Percentiles rank a stretch among this genome's conserved stretches.
Evolutionary conservation across 1,284 basidiomycete species (phyloP).

Genomic region (Bjerkandera adusta): DNA sequence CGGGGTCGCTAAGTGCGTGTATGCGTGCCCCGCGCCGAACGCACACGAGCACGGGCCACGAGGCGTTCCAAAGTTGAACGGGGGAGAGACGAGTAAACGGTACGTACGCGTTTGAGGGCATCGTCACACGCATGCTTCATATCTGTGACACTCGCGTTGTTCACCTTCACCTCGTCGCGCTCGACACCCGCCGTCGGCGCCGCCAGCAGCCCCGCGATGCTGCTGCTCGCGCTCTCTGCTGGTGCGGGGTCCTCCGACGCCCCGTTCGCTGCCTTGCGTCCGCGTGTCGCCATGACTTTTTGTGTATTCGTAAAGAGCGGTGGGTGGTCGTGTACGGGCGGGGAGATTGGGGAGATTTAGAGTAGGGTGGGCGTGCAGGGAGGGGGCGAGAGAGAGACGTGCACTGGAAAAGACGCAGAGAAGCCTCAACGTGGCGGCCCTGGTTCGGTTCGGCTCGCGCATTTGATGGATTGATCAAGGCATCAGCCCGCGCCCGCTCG

Average conservation of each 20-base stretch:
- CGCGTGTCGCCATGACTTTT: constrained; percentile 16
- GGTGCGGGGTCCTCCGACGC: constrained; percentile 4
- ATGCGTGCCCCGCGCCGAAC: too few species aligned
- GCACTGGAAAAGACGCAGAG: too few species aligned
- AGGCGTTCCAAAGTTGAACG: not conserved
- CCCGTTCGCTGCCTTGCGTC: constrained; percentile 17
- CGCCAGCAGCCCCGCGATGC: constrained; percentile 12
- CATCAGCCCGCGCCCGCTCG: not conserved
- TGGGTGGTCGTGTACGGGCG: not conserved
- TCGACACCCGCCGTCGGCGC: constrained; percentile 26
- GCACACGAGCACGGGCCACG: too few species aligned
- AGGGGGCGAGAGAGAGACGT: not conserved
- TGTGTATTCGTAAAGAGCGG: not conserved
- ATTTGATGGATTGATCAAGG: not conserved
- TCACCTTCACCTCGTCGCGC: constrained; percentile 76
- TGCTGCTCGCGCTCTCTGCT: constrained; percentile 2
- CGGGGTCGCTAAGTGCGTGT: too few species aligned
- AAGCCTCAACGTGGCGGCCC: constrained; percentile 10
- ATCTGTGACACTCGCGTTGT: constrained; percentile 78
- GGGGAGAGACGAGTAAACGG: not conserved
- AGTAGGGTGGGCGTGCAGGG: constrained; percentile 2
- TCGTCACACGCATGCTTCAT: constrained; percentile 92
- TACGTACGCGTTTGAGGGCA: constrained; percentile 81
- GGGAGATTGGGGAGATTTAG: constrained; percentile 1
- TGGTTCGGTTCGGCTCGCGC: constrained; percentile 2